Percentiles rank a stretch among this genome's conserved stretches.
phyloP scores from a whole-genome alignment of 805 yeast species.

The Zygotorulaspora chibaensis region DNA sequence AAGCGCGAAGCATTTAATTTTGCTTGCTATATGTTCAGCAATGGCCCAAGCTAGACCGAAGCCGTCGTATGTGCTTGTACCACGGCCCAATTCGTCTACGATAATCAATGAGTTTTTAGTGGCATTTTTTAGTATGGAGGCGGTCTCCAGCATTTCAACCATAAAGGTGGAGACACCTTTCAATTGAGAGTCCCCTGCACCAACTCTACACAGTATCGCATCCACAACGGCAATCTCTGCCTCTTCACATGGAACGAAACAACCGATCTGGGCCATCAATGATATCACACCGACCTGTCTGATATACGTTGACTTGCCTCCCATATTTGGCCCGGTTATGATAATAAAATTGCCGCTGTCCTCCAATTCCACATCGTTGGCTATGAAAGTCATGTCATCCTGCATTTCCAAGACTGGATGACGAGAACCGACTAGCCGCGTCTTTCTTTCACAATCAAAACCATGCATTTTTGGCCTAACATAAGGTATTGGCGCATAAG shows the following conservation, averaged over 20 bases:
- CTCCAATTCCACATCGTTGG: constrained; percentile 76
- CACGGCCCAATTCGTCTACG: constrained; percentile 91
- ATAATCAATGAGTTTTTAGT: constrained; percentile 80
- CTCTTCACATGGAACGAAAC: constrained; percentile 74
- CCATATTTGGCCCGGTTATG: constrained; percentile 97
- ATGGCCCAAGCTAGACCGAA: constrained; percentile 98
- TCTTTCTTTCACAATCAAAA: constrained; percentile 43
- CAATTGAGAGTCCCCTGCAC: constrained; percentile 96
- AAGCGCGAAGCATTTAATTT: constrained; percentile 71
- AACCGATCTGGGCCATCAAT: constrained; percentile 83
- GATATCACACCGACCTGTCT: constrained; percentile 86
- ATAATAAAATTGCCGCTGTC: constrained; percentile 68
- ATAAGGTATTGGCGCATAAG: constrained; percentile 80
- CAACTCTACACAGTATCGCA: constrained; percentile 93
- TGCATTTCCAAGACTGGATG: constrained; percentile 95
- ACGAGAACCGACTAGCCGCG: constrained; percentile 68
- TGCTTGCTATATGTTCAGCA: constrained; percentile 72
- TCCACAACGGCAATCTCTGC: constrained; percentile 85
- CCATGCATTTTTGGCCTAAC: constrained; percentile 67
- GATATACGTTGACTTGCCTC: constrained; percentile 92
- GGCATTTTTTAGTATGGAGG: constrained; percentile 84
- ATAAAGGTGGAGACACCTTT: constrained; percentile 96
- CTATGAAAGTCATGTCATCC: constrained; percentile 83
- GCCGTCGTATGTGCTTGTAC: constrained; percentile 83
- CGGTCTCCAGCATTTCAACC: constrained; percentile 98